phyloP scores from a whole-genome alignment of 2,329 filamentous ascomycete species.

The Lachnum nothofagi region DNA sequence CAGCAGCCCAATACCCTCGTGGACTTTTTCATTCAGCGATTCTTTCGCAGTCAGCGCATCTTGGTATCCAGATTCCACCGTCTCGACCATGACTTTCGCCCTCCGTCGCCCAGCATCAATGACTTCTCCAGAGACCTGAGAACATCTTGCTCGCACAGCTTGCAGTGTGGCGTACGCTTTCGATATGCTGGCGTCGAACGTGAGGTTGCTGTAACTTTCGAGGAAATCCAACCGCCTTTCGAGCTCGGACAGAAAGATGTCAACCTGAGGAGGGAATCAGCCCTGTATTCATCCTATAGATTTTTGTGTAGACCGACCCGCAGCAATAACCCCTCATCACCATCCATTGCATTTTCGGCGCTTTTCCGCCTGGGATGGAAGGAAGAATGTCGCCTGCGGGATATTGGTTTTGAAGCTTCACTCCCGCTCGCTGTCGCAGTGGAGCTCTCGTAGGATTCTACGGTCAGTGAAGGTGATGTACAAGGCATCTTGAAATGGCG shows the following conservation, averaged over 20 bases:
- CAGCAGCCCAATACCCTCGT: conserved; percentile 78
- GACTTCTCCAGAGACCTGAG: conserved; percentile 82
- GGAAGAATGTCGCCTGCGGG: conserved; percentile 48
- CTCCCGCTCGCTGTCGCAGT: conserved; percentile 19
- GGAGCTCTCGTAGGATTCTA: conserved; percentile 29
- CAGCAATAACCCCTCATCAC: conserved; percentile 56
- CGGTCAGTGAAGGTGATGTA: conserved; percentile 30
- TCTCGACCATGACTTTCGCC: conserved; percentile 86
- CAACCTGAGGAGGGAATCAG: conserved; percentile 48
- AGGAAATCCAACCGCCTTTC: conserved; percentile 82
- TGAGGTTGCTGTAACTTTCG: conserved; percentile 79
- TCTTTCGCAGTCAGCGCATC: conserved; percentile 79
- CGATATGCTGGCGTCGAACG: conserved; percentile 76
- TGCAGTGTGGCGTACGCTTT: conserved; percentile 81
- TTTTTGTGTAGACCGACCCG: conserved; percentile 39
- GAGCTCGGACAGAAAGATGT: conserved; percentile 77
- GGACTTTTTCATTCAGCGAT: conserved; percentile 85
- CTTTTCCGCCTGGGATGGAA: conserved; percentile 51
- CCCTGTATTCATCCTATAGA: background rate
- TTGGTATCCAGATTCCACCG: conserved; percentile 80
- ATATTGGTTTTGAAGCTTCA: conserved; percentile 20
- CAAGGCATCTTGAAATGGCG: conserved; percentile 28
- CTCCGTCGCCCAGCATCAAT: conserved; percentile 80
- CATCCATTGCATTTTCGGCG: conserved; percentile 56
- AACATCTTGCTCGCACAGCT: conserved; percentile 81